Evolutionary conservation across 1,139 yeast species (phyloP).

Genomic region (Debaryomyces udenii): DNA sequence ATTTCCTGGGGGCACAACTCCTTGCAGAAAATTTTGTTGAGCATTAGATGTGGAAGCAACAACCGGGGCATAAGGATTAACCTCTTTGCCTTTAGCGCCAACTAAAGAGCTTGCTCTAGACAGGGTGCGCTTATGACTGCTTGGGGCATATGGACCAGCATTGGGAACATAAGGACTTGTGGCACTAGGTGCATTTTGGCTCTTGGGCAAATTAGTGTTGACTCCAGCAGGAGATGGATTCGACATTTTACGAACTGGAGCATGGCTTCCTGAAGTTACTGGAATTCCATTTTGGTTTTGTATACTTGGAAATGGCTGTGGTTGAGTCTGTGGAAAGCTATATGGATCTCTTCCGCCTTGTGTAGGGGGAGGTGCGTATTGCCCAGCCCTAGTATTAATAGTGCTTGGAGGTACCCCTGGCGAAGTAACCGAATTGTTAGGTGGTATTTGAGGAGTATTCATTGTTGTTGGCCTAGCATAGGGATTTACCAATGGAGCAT

Average conservation of each 20-base stretch:
- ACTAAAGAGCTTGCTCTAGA: constrained; percentile 48
- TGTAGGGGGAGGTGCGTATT: constrained; percentile 6
- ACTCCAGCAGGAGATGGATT: constrained; percentile 6
- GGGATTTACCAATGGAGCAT: constrained; percentile 7
- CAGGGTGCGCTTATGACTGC: constrained; percentile 37
- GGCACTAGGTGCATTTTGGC: constrained; percentile 22
- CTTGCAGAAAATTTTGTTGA: constrained; percentile 8
- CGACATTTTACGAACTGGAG: constrained; percentile 8
- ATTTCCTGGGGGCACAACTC: constrained; percentile 7
- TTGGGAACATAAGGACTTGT: constrained; percentile 50
- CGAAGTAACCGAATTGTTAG: not conserved
- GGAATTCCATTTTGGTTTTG: not conserved
- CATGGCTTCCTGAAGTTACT: not conserved
- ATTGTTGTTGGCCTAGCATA: constrained; percentile 7
- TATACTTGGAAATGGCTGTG: constrained; percentile 7
- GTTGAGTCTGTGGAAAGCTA: constrained; percentile 14
- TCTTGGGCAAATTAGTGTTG: constrained; percentile 6
- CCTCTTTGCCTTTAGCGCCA: constrained; percentile 46
- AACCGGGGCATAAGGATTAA: constrained; percentile 50
- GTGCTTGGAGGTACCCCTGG: constrained; percentile 17
- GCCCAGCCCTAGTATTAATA: constrained; percentile 11
- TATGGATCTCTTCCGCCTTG: not conserved
- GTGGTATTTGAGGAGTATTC: constrained; percentile 1
- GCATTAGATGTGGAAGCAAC: constrained; percentile 18
- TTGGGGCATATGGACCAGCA: constrained; percentile 52